phyloP scores from a whole-genome alignment of 495 filamentous ascomycete species.

The Elaphomyces granulatus region DNA sequence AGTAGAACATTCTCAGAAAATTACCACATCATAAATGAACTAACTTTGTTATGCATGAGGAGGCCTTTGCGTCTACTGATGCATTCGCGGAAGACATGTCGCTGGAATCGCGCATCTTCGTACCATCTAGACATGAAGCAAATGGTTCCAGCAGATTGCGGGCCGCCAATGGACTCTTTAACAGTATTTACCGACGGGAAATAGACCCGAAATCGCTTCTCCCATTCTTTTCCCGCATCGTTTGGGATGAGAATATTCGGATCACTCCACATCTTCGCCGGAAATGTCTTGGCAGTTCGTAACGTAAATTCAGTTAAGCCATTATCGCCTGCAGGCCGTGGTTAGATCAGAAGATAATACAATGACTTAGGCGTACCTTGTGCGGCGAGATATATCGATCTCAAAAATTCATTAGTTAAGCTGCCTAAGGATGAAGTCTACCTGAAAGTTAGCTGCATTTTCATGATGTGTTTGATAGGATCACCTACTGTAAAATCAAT shows the following conservation, averaged over 20 bases:
- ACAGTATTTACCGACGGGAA: slow-evolving; percentile 75
- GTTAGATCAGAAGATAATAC: not conserved
- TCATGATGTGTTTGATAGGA: not conserved
- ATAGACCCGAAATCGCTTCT: slow-evolving; percentile 51
- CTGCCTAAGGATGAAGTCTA: slow-evolving; percentile 70
- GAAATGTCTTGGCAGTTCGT: slow-evolving; percentile 23
- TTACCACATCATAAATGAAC: not conserved
- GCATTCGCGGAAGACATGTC: slow-evolving; percentile 57
- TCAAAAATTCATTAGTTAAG: slow-evolving; percentile 51
- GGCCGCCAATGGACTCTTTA: slow-evolving; percentile 40
- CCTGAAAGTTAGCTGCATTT: not conserved
- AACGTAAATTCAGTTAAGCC: slow-evolving; percentile 41
- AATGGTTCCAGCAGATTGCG: slow-evolving; percentile 58
- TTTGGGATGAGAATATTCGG: slow-evolving; percentile 10
- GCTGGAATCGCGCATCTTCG: slow-evolving; percentile 49
- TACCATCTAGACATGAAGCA: slow-evolving; percentile 61
- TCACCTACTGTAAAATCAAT: slow-evolving; percentile 44
- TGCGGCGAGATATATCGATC: slow-evolving; percentile 58
- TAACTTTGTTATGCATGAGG: slow-evolving; percentile 78
- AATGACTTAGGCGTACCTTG: slow-evolving; percentile 37
- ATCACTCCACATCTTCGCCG: slow-evolving; percentile 6
- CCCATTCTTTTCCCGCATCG: slow-evolving; percentile 28
- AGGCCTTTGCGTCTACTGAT: slow-evolving; percentile 48
- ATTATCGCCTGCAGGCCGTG: slow-evolving; percentile 45
- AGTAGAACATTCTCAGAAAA: not conserved